phyloP scores from a whole-genome alignment of 2,329 filamentous ascomycete species.

The Curvularia eragrostidis region DNA sequence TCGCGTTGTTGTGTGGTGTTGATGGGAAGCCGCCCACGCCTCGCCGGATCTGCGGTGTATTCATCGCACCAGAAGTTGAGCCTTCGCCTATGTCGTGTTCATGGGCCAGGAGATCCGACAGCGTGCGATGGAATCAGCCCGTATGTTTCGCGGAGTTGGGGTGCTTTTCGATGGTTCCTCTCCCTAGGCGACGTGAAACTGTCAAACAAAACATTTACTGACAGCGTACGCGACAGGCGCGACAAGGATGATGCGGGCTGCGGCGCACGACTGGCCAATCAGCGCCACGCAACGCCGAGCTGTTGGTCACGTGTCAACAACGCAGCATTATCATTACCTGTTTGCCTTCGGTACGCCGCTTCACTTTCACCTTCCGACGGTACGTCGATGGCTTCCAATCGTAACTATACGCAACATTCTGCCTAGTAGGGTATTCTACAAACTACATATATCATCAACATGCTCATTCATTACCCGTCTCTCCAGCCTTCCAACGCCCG shows the following conservation, averaged over 20 bases:
- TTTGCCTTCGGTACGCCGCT: slow-evolving; percentile 9
- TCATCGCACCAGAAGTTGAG: slow-evolving; percentile 69
- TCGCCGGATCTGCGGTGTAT: slow-evolving; percentile 75
- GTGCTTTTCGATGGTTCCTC: slow-evolving; percentile 8
- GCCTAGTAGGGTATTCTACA: neutral
- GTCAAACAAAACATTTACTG: slow-evolving; percentile 39
- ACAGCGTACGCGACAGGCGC: slow-evolving; percentile 32
- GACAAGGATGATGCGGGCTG: slow-evolving; percentile 31
- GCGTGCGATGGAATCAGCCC: neutral
- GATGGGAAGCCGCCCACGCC: slow-evolving; percentile 78
- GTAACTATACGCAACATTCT: neutral
- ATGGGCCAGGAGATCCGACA: slow-evolving; percentile 21
- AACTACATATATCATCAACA: slow-evolving; percentile 11
- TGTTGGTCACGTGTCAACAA: slow-evolving; percentile 18
- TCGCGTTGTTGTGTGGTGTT: slow-evolving; percentile 66
- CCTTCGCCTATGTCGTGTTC: slow-evolving; percentile 22
- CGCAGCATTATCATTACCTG: slow-evolving; percentile 1
- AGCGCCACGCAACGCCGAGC: slow-evolving; percentile 15
- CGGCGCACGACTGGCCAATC: slow-evolving; percentile 26
- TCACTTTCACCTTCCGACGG: neutral
- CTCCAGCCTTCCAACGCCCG: slow-evolving; percentile 19
- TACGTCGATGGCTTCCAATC: slow-evolving; percentile 1
- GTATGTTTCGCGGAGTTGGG: slow-evolving; percentile 5
- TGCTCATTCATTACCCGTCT: slow-evolving; percentile 24
- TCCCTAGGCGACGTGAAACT: slow-evolving; percentile 19